Base-by-base conservation (phyloP, 2,329 filamentous ascomycete genomes). In the Corniculantispora saksenae region DNA sequence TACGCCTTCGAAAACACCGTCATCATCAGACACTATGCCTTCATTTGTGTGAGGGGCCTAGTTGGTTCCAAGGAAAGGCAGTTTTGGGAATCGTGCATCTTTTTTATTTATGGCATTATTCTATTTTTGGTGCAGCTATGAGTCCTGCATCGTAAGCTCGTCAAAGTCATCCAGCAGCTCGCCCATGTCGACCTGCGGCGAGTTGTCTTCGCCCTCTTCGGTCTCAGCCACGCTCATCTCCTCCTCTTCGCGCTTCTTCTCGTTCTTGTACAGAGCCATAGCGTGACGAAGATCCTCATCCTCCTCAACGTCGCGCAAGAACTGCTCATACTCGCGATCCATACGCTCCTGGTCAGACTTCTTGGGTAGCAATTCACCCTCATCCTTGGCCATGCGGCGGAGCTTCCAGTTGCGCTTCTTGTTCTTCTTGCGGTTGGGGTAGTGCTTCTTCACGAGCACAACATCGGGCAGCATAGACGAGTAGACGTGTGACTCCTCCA, bases 361-460 rank as follows among this genome's bases (percentile, higher is more conserved):
- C 82, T 92, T 90, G 43, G 92, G 92, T 69, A 94, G 80, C 77
- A 96, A 84, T 69, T 97, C 94, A 70, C 91, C 91, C 76, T 97
- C 92, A 68, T 98, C 94, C 79, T 88, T 91, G 69, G 85, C 86
- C 91, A 99, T 94, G 73, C 95, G 93, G 87, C 92, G 96, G 77
- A 99, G 88, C 77, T 91, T 91, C 95, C 95, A 99, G 83, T 92
- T 92, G 71, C 96, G 89, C 78, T 84, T 86, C 82, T 89, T 90
- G 72, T 80, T 80, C 86, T 94, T 97, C 83, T 91, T 89, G 79
- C 91, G 91, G 71, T 92, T 88, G 66, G 91, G 88, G 80, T 96
- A 99, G 84, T 92, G 89, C 79, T 99, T 99, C 93, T 97, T 98
- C 77, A 99, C 93, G 3, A 99, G 85, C 8, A 99, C 81, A 0